Percentiles rank a stretch among this genome's conserved stretches.
phyloP scores from a whole-genome alignment of 192 early-diverging fungal species.

The Coemansia sp. region DNA sequence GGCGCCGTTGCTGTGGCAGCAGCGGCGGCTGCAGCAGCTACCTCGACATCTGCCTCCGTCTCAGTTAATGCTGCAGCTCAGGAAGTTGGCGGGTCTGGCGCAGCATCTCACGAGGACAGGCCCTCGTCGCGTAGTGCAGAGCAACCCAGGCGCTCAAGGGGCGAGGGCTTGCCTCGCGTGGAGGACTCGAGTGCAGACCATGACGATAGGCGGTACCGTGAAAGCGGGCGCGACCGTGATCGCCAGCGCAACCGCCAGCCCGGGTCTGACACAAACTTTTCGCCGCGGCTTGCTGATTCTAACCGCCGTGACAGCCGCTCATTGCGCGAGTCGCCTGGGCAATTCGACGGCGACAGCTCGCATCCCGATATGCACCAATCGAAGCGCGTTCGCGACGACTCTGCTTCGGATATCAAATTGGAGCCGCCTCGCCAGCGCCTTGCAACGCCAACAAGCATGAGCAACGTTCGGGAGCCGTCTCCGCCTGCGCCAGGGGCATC shows the following conservation, averaged over 20 bases:
- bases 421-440: conserved; percentile 28
- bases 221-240: conserved; percentile 8
- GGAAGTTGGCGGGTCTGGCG: background rate
- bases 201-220: conserved; percentile 9
- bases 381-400: conserved; percentile 26
- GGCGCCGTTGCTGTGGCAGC: conserved; percentile 14
- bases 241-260: conserved; percentile 10
- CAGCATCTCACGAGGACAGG: background rate
- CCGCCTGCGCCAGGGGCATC: background rate
- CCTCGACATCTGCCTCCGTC: background rate
- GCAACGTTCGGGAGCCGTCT: background rate
- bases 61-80: background rate
- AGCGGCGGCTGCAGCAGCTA: conserved; percentile 13
- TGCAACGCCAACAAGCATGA: conserved; percentile 9
- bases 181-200: conserved; percentile 1
- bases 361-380: conserved; percentile 5
- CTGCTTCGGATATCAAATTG: background rate
- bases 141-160: background rate
- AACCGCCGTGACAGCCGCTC: conserved; percentile 36
- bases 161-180: background rate
- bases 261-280: conserved; percentile 2
- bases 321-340: conserved; percentile 24
- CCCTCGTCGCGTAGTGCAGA: background rate
- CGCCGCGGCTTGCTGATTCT: conserved; percentile 4
- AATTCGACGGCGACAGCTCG: conserved; percentile 8